Evolutionary conservation across 345 rosid genomes (phyloP).

Genomic region (Brassica incana): DNA sequence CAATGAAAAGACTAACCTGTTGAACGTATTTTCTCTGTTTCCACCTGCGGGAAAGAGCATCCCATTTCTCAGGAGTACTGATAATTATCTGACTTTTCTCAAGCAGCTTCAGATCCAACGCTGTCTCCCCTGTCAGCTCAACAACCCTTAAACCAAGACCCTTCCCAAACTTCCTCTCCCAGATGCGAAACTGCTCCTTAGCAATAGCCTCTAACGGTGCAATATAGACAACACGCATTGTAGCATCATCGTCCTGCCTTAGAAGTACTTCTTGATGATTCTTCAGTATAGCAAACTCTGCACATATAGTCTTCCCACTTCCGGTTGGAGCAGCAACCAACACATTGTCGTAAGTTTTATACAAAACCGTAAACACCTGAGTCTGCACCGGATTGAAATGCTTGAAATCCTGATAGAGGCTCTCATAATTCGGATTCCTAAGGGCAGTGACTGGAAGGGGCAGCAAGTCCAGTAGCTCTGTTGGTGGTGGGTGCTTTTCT

Average conservation of each 20-base stretch:
- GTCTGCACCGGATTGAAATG: conserved; percentile 98
- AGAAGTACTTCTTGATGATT: conserved; percentile 65
- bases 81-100: conserved; percentile 86
- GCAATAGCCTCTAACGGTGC: conserved; percentile 98
- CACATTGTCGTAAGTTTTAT: conserved; percentile 84
- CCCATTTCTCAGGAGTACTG: conserved; percentile 97
- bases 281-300: conserved; percentile 84
- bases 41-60: conserved; percentile 96
- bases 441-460: conserved; percentile 92
- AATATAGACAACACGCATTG: conserved; percentile 78
- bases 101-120: conserved; percentile 77
- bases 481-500: conserved; percentile 97
- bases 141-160: conserved; percentile 85
- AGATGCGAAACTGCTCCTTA: conserved; percentile 69
- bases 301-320: conserved; percentile 96
- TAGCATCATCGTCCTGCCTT: conserved; percentile 29
- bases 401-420: conserved; percentile 77
- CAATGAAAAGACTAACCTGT: conserved; percentile 90
- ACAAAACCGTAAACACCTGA: conserved; percentile 88
- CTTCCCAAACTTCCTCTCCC: conserved; percentile 85
- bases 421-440: conserved; percentile 86
- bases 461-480: conserved; percentile 89
- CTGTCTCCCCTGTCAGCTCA: conserved; percentile 82
- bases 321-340: conserved; percentile 99
- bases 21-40: conserved; percentile 81